Evolutionary conservation across 169 alveolate species (phyloP), one percentile per base, ranked within the genome.

Genomic region (Eimeria zaria): DNA sequence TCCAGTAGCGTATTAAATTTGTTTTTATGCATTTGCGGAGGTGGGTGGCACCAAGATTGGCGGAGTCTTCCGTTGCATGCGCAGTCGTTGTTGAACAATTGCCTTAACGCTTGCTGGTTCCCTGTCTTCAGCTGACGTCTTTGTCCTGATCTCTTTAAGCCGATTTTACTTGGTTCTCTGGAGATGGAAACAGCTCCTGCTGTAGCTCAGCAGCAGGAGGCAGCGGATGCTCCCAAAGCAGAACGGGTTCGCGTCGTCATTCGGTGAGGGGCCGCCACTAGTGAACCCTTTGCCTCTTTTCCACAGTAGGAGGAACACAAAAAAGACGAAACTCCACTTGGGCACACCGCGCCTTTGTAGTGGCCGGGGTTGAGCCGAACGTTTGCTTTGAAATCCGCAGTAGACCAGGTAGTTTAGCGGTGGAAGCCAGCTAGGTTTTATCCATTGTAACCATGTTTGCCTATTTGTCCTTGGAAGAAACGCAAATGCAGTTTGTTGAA

Each of bases 191-290:
- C 89, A 16, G 81, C 93, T 2, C 55, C 81, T 18, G 78, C 60
- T 33, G 64, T 60, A 33, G 69, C 67, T 9, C 62, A 36, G 78
- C 93, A 58, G 81, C 93, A 39, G 58, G 93, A 87, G 81, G 71
- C 81, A 20, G 83, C 93, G 6, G 81, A 87, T 48, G 64, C 83
- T 46, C 93, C 93, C 41, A 71, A 51, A 55, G 53, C 80, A 2
- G 95, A 90, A 46, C 71, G 95, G 30, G 95, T 90, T 51, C 88
- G 95, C 30, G 95, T 90, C 18, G 76, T 55, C 27, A 55, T 90
- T 3, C 88, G 95, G 95, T 90, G 64, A 48, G 89, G 83, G 83
- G 55, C 83, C 12, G 20, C 30, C n/a, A 58, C 67, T 5, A 18
- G 30, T 53, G 12, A 73, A 73, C 83, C 44, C 80, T 33, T 69